phyloP scores from a whole-genome alignment of 805 yeast species.

The Komagataella phaffii region DNA sequence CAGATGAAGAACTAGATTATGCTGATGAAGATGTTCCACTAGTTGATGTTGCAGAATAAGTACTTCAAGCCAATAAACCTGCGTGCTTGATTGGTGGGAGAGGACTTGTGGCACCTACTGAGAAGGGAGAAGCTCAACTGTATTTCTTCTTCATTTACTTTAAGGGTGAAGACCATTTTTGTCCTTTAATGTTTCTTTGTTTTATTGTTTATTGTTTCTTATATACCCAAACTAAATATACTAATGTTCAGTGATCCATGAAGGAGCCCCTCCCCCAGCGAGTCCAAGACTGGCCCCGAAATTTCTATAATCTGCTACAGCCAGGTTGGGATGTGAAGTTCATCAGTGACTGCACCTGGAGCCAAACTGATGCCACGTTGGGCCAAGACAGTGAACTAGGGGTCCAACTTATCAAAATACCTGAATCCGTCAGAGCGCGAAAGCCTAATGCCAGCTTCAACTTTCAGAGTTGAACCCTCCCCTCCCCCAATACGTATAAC shows the following conservation, averaged over 20 bases:
- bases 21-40: conserved; percentile 33
- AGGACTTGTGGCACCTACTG: neutral
- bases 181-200: neutral
- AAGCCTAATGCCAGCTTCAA: neutral
- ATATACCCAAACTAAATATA: neutral
- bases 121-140: neutral
- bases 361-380: no score
- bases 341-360: no score
- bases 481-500: neutral
- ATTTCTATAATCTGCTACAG: no score
- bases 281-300: no score
- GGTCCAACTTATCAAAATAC: no score
- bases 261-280: neutral
- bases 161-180: neutral
- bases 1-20: conserved; percentile 63
- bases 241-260: neutral
- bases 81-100: neutral
- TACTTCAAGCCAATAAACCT: neutral
- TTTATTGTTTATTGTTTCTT: neutral
- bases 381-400: no score
- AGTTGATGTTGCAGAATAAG: neutral
- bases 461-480: neutral
- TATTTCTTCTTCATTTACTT: neutral
- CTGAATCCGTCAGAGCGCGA: neutral
- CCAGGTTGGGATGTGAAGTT: no score